phyloP scores from a whole-genome alignment of 805 yeast species.

The Priceomyces haplophilus region DNA sequence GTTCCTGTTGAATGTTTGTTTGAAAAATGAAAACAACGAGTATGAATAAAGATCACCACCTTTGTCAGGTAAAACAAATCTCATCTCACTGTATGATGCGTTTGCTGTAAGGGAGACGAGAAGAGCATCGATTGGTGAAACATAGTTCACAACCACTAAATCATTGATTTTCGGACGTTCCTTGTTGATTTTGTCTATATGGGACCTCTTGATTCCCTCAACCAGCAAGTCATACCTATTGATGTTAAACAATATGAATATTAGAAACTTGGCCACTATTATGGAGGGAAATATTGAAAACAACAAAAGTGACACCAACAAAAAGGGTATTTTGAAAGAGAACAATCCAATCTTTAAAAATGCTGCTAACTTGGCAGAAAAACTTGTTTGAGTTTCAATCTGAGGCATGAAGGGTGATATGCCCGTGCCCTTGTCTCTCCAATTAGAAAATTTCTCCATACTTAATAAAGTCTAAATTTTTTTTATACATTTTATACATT shows the following conservation, averaged over 20 bases:
- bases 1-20: constrained; percentile 15
- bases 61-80: constrained; percentile 39
- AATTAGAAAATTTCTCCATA: constrained; percentile 82
- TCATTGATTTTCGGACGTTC: constrained; percentile 45
- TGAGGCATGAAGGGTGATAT: constrained; percentile 81
- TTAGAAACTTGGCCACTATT: constrained; percentile 17
- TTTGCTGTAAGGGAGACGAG: constrained; percentile 30
- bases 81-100: constrained; percentile 18
- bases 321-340: constrained; percentile 30
- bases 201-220: constrained; percentile 51
- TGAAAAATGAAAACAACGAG: constrained; percentile 27
- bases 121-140: constrained; percentile 57
- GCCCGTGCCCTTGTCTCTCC: constrained; percentile 92
- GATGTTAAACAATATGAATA: constrained; percentile 32
- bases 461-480: neutral
- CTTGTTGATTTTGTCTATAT: constrained; percentile 25
- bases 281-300: constrained; percentile 17
- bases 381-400: constrained; percentile 19
- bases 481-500: neutral
- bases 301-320: constrained; percentile 11
- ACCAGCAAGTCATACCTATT: constrained; percentile 36
- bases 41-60: constrained; percentile 29
- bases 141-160: constrained; percentile 53
- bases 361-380: constrained; percentile 1
- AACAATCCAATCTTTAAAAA: constrained; percentile 9